Percentiles rank a stretch among this genome's conserved stretches.
Evolutionary conservation across 352 stramenopile species (phyloP).

Genomic region (Plasmopara muralis): DNA sequence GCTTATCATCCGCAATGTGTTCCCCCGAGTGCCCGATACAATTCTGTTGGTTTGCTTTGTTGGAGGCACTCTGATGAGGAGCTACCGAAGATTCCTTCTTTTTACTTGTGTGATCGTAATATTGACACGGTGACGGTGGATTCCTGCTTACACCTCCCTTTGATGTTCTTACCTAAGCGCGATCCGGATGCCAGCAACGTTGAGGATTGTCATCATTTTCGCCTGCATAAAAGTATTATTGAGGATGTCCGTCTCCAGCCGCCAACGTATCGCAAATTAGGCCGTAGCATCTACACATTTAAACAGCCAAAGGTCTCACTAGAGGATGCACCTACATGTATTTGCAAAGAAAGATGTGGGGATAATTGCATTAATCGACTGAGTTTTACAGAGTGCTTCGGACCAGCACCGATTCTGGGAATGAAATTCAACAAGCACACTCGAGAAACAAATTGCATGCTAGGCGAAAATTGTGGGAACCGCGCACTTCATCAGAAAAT

Average conservation of each 20-base stretch:
- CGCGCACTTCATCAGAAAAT: conserved; percentile 79
- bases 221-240: conserved; percentile 53
- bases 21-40: conserved; percentile 85
- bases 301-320: conserved; percentile 70
- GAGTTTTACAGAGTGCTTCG: conserved; percentile 90
- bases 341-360: conserved; percentile 71
- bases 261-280: conserved; percentile 68
- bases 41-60: conserved; percentile 89
- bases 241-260: conserved; percentile 70
- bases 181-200: conserved; percentile 43
- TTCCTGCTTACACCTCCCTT: conserved; percentile 63
- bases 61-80: conserved; percentile 76
- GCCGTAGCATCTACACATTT: conserved; percentile 81
- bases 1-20: conserved; percentile 92
- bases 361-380: conserved; percentile 93
- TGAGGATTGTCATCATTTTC: conserved; percentile 75
- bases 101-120: conserved; percentile 54
- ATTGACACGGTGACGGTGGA: conserved; percentile 73
- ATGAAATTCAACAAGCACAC: conserved; percentile 68
- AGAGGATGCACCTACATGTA: conserved; percentile 71
- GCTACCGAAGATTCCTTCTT: conserved; percentile 71
- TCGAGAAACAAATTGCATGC: conserved; percentile 85
- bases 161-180: conserved; percentile 71
- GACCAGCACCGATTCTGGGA: conserved; percentile 45
- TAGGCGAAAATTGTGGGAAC: conserved; percentile 90